Conservation (phyloP, 352 stramenopile species). For the Phytophthora syringae region DNA sequence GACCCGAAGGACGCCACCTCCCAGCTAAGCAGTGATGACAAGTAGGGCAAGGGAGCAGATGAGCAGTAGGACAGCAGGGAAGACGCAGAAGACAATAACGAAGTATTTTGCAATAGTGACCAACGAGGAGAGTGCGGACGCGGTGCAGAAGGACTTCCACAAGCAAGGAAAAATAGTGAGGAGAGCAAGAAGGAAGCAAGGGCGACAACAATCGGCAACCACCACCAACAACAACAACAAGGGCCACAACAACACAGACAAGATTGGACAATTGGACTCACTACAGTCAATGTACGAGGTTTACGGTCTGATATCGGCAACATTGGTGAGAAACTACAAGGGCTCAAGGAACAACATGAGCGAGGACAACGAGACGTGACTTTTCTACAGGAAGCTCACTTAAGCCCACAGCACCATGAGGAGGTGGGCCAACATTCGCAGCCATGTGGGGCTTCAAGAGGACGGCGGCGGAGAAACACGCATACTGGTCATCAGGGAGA, state of each 20-base stretch:
- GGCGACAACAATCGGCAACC: too few species aligned
- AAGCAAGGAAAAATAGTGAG: too few species aligned
- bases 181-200: background rate
- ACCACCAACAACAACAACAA: background rate
- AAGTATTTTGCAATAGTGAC: too few species aligned
- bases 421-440: background rate
- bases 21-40: too few species aligned
- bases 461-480: too few species aligned
- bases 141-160: too few species aligned
- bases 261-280: background rate
- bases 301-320: background rate
- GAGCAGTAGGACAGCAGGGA: too few species aligned
- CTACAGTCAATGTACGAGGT: background rate
- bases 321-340: background rate
- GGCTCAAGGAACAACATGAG: background rate
- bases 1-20: too few species aligned
- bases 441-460: background rate
- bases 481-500: background rate
- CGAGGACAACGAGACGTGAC: background rate
- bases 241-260: background rate
- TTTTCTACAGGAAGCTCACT: background rate
- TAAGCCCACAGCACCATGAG: background rate
- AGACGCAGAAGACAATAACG: too few species aligned
- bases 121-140: too few species aligned
- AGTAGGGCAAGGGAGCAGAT: too few species aligned